phyloP scores from a whole-genome alignment of 2,329 filamentous ascomycete genomes.

The Xylariales sp. region DNA sequence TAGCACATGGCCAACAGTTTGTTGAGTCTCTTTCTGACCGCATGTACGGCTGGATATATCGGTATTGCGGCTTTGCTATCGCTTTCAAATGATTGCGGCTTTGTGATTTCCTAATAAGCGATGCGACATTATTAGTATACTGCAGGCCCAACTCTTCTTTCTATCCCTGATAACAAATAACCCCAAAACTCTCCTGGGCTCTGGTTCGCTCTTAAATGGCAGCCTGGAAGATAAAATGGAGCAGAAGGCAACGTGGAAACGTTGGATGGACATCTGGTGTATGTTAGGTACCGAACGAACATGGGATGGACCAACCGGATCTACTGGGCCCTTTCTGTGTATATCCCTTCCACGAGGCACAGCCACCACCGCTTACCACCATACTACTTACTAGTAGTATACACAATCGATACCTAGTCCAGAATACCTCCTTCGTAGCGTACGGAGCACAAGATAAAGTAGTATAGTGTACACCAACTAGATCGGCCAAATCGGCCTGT shows the following conservation, averaged over 20 bases:
- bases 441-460: not conserved
- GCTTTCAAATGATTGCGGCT: slow-evolving; percentile 2
- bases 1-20: no score
- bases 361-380: slow-evolving; percentile 33
- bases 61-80: slow-evolving; percentile 20
- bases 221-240: slow-evolving; percentile 32
- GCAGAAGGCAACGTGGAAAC: slow-evolving; percentile 1
- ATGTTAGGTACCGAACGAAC: slow-evolving; percentile 10
- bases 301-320: slow-evolving; percentile 29
- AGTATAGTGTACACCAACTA: not conserved
- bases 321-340: slow-evolving; percentile 7
- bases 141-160: not conserved
- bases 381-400: not conserved
- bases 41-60: slow-evolving; percentile 1
- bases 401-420: no score
- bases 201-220: slow-evolving; percentile 36
- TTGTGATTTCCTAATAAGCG: not conserved
- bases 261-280: not conserved
- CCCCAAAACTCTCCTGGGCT: slow-evolving; percentile 8
- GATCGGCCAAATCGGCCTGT: not conserved
- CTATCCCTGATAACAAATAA: not conserved
- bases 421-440: no score
- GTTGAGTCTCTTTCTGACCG: no score
- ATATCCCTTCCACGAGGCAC: slow-evolving; percentile 5
- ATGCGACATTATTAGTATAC: not conserved